A percentile compares a stretch with the other conserved stretches of the same genome.
Evolutionary conservation across 78 protist species (phyloP).

Genomic region (Neovahlkampfia damariscottae): DNA sequence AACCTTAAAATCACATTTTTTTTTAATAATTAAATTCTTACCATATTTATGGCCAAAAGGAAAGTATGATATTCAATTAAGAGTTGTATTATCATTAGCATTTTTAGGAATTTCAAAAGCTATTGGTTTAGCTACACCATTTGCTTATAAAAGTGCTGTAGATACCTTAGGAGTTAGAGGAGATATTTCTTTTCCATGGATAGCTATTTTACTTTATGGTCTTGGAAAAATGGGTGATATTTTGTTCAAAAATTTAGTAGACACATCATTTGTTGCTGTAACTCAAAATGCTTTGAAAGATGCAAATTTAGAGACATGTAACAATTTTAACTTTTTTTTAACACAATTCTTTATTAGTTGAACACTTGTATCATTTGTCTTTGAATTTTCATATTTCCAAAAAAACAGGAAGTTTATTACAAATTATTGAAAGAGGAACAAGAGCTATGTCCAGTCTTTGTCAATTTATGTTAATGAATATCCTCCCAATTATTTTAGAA

Average conservation of each 20-base stretch:
- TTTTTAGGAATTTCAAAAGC: conserved; percentile 14
- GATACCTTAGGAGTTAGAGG: conserved; percentile 51
- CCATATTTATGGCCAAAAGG: conserved; percentile 10
- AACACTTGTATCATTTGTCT: conserved; percentile 58
- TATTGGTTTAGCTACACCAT: conserved; percentile 54
- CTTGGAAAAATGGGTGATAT: background rate
- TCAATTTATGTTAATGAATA: conserved; percentile 50
- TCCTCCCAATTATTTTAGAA: conserved; percentile 71
- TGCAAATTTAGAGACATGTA: too few relatives aligned
- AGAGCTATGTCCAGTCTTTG: conserved; percentile 56
- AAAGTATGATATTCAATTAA: background rate
- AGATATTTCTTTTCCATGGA: conserved; percentile 20
- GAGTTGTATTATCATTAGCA: background rate
- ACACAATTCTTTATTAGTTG: too few relatives aligned
- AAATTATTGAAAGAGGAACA: conserved; percentile 70
- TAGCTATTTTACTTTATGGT: conserved; percentile 26
- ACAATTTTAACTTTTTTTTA: too few relatives aligned
- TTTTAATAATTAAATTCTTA: background rate
- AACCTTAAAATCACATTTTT: background rate
- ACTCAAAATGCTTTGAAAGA: too few relatives aligned
- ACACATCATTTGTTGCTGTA: too few relatives aligned
- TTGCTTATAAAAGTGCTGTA: conserved; percentile 63
- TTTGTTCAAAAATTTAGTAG: background rate
- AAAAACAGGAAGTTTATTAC: conserved; percentile 61
- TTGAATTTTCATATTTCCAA: conserved; percentile 58